These are phyloP conservation scores for Solanum dulcamara DNA, from an alignment of 257 asterid species.

Conservation along the genomic window DNA sequence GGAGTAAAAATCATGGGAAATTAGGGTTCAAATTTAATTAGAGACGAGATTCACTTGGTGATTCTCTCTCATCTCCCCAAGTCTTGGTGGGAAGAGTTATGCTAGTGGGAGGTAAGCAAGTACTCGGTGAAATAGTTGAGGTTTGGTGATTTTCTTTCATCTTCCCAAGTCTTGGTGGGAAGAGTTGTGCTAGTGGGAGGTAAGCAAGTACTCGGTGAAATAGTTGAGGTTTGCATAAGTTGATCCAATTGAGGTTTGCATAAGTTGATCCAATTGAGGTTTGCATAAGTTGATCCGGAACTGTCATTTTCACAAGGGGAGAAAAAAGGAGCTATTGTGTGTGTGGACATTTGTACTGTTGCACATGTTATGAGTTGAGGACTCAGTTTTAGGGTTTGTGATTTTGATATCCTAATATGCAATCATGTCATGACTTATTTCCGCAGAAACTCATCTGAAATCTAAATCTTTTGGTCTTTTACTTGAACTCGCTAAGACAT, in stretches of 20 bases:
- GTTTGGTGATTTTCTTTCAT: neutral
- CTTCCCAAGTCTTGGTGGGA: neutral
- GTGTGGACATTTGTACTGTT: neutral
- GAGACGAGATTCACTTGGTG: neutral
- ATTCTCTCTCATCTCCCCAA: neutral
- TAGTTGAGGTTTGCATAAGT: neutral
- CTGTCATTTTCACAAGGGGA: neutral
- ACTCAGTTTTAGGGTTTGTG: neutral
- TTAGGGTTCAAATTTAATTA: neutral
- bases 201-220: neutral
- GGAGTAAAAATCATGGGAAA: neutral
- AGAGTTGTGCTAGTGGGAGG: neutral
- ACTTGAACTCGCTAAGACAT: neutral
- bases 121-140: neutral
- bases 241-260: too few species aligned
- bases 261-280: too few species aligned
- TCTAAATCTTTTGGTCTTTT: neutral
- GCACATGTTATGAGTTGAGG: neutral
- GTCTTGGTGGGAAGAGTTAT: neutral
- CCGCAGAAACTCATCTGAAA: neutral
- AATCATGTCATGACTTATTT: neutral
- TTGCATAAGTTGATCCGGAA: neutral
- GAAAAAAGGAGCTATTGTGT: neutral
- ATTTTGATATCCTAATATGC: neutral
- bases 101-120: neutral